Evolutionary conservation across 108 stramenopile species (phyloP).

Genomic region (Cyclostephanos invisitatus): DNA sequence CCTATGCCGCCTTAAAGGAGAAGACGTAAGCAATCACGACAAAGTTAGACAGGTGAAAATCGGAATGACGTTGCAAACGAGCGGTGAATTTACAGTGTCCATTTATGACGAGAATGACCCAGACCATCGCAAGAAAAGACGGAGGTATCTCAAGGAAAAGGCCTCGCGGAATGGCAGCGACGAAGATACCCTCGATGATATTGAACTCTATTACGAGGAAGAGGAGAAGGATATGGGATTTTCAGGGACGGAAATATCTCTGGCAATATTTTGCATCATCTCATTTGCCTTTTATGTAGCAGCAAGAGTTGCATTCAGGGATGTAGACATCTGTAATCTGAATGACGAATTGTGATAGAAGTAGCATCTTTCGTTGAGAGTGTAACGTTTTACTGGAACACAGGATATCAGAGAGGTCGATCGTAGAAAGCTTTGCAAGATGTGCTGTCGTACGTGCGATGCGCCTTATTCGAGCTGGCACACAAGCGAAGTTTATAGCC

Average conservation of each 20-base stretch:
- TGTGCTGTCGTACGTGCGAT: too few relatives aligned
- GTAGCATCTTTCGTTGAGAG: too few relatives aligned
- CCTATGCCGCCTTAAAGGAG: slow-evolving; percentile 51
- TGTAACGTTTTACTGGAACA: too few relatives aligned
- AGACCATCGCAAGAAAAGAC: slow-evolving; percentile 66
- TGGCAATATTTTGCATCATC: slow-evolving; percentile 29
- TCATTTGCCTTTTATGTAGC: slow-evolving; percentile 42
- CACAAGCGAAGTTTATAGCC: too few relatives aligned
- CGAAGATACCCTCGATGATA: neutral
- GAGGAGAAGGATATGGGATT: neutral
- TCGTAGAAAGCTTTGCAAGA: too few relatives aligned
- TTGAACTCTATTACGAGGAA: slow-evolving; percentile 9
- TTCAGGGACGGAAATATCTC: slow-evolving; percentile 35
- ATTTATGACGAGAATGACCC: slow-evolving; percentile 79
- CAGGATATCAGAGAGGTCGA: too few relatives aligned
- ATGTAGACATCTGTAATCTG: slow-evolving; percentile 15
- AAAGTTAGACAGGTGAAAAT: slow-evolving; percentile 55
- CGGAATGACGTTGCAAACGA: slow-evolving; percentile 67
- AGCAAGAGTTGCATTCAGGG: slow-evolving; percentile 36
- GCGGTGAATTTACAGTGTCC: slow-evolving; percentile 71
- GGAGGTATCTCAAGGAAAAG: slow-evolving; percentile 48
- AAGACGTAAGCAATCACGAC: slow-evolving; percentile 27
- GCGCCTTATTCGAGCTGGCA: too few relatives aligned
- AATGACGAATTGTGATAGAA: slow-evolving; percentile 37
- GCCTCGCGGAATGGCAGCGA: slow-evolving; percentile 9